Evolutionary conservation across 2,329 filamentous ascomycete genomes (phyloP).

Genomic region (Xylaria sp.): DNA sequence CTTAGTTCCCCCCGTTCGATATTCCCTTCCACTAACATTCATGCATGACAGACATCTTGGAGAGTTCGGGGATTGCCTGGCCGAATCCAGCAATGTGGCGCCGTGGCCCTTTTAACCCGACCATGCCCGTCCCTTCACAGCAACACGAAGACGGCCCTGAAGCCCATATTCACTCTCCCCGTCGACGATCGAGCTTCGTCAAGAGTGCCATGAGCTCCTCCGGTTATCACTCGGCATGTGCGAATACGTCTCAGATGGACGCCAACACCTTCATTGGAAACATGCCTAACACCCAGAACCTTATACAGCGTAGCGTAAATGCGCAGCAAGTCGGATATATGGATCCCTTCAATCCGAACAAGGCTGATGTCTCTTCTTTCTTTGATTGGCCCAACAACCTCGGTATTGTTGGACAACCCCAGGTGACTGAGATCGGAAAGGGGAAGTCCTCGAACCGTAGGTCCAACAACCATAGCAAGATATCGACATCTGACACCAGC

Average conservation of each 20-base stretch:
- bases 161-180: slow-evolving; percentile 73
- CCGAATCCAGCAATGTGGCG: slow-evolving; percentile 79
- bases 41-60: slow-evolving; percentile 71
- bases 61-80: slow-evolving; percentile 81
- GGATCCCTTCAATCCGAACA: slow-evolving; percentile 46
- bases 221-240: slow-evolving; percentile 33
- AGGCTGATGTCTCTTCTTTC: slow-evolving; percentile 46
- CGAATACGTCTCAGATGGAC: slow-evolving; percentile 40
- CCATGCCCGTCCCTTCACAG: slow-evolving; percentile 56
- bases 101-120: slow-evolving; percentile 56
- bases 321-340: slow-evolving; percentile 39
- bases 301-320: slow-evolving; percentile 44
- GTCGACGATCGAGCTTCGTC: slow-evolving; percentile 49
- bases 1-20: background rate
- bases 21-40: background rate
- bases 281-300: slow-evolving; percentile 48
- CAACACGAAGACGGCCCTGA: slow-evolving; percentile 61
- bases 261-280: slow-evolving; percentile 41
- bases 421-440: slow-evolving; percentile 38
- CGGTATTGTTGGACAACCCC: slow-evolving; percentile 40
- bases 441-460: slow-evolving; percentile 37
- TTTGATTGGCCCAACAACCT: slow-evolving; percentile 46
- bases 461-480: slow-evolving; percentile 44
- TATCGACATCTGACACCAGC: slow-evolving; percentile 54
- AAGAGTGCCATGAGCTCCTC: slow-evolving; percentile 38